Evolutionary conservation across 768 basidiomycete species (phyloP).

Genomic region (Pluteus cervinus): DNA sequence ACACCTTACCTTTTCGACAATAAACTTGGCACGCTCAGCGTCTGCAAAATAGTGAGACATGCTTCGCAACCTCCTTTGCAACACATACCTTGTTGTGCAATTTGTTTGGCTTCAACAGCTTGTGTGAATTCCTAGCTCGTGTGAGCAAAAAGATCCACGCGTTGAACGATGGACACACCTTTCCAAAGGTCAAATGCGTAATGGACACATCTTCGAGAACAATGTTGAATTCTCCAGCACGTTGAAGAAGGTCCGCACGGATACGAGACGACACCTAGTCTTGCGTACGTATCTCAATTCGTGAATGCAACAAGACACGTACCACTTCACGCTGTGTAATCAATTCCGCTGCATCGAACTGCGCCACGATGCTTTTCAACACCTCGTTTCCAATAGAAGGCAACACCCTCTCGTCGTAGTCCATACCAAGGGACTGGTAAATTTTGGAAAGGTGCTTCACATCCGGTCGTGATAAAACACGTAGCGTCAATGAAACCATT

Average conservation of each 20-base stretch:
- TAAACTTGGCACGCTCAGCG: constrained; percentile 98
- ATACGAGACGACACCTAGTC: constrained; percentile 84
- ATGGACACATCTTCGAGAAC: constrained; percentile 96
- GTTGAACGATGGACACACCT: constrained; percentile 35
- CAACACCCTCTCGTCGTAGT: constrained; percentile 96
- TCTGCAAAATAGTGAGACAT: constrained; percentile 39
- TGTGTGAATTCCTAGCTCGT: constrained; percentile 75
- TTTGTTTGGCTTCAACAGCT: constrained; percentile 99
- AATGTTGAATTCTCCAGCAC: constrained; percentile 96
- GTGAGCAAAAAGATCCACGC: constrained; percentile 1
- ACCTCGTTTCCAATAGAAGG: constrained; percentile 99
- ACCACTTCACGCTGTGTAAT: constrained; percentile 98
- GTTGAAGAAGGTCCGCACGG: constrained; percentile 83
- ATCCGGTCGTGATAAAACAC: constrained; percentile 93
- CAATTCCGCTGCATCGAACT: constrained; percentile 94
- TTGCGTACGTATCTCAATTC: not conserved
- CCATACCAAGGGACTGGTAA: constrained; percentile 90
- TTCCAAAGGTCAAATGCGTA: constrained; percentile 84
- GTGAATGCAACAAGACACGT: constrained; percentile 21
- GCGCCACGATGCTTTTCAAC: constrained; percentile 94
- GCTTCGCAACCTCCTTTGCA: not conserved
- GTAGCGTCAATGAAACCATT: constrained; percentile 96
- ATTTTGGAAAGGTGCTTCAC: constrained; percentile 83
- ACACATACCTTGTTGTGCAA: constrained; percentile 90
- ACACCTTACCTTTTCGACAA: constrained; percentile 84